These are phyloP conservation scores for Emydomyces testavorans DNA, from an alignment of 2,329 filamentous ascomycete genomes.

Conservation along the genomic window DNA sequence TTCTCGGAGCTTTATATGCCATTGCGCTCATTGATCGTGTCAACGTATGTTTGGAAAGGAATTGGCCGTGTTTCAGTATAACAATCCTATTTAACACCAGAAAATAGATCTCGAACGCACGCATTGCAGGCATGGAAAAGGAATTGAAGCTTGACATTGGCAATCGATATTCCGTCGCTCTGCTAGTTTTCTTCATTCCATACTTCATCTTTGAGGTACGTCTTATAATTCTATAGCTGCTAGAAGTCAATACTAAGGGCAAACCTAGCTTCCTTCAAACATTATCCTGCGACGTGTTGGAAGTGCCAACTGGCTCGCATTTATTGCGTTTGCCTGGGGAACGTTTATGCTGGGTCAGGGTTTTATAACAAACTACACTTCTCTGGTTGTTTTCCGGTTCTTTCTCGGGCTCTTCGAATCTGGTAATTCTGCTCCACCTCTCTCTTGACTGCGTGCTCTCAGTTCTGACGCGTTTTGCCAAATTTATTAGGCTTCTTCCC, in stretches of 20 bases:
- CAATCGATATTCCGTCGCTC: constrained; percentile 14
- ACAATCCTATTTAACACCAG: neutral
- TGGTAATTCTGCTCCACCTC: constrained; percentile 17
- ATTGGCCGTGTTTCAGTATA: neutral
- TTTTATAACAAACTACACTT: constrained; percentile 24
- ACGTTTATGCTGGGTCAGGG: constrained; percentile 13
- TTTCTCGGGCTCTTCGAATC: constrained; percentile 38
- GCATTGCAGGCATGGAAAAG: constrained; percentile 14
- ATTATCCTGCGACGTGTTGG: constrained; percentile 15
- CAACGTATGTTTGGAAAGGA: constrained; percentile 41
- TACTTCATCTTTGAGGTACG: constrained; percentile 19
- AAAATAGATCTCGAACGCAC: constrained; percentile 11
- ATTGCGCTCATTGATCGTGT: constrained; percentile 67
- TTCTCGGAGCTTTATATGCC: constrained; percentile 58
- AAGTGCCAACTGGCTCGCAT: constrained; percentile 14
- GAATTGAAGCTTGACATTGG: constrained; percentile 15
- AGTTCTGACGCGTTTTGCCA: neutral
- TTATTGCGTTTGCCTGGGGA: constrained; percentile 15
- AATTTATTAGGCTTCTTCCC: constrained; percentile 29
- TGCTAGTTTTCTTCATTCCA: constrained; percentile 18
- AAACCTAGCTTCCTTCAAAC: constrained; percentile 15
- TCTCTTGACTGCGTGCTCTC: constrained; percentile 20
- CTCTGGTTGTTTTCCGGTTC: constrained; percentile 32
- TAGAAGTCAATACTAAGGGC: too few species aligned
- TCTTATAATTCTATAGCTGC: too few species aligned